phyloP scores from a whole-genome alignment of 2,329 filamentous ascomycete genomes.

The Sporothrix brunneoviolacea region DNA sequence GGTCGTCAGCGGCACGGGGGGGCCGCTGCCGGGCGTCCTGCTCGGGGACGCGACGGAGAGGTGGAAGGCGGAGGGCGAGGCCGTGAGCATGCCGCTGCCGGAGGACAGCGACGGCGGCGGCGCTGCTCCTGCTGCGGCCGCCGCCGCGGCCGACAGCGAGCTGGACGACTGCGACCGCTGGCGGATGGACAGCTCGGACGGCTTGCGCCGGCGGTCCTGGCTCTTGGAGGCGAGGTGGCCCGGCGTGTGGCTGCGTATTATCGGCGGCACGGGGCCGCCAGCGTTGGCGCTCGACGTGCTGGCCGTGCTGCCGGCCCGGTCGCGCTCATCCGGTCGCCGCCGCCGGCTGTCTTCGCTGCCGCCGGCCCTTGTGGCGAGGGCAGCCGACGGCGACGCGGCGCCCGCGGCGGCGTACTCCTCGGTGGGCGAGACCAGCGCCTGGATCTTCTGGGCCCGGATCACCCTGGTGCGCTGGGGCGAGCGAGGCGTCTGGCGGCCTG shows the following conservation, averaged over 20 bases:
- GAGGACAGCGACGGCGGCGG: neutral
- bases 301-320: constrained; percentile 21
- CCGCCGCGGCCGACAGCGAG: constrained; percentile 20
- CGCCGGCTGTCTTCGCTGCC: constrained; percentile 22
- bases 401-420: constrained; percentile 15
- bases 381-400: constrained; percentile 7
- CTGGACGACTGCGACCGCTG: constrained; percentile 48
- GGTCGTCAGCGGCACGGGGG: too few relatives aligned
- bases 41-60: constrained; percentile 13
- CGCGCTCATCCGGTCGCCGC: constrained; percentile 12
- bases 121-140: neutral
- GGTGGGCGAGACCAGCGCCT: constrained; percentile 27
- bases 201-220: constrained; percentile 43
- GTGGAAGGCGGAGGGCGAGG: constrained; percentile 19
- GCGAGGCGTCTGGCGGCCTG: constrained; percentile 26
- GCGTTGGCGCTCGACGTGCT: constrained; percentile 21
- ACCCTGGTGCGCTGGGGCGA: constrained; percentile 38
- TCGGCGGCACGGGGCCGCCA: constrained; percentile 24
- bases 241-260: constrained; percentile 54
- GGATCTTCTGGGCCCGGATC: constrained; percentile 48
- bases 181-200: constrained; percentile 46
- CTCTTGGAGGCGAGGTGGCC: constrained; percentile 55
- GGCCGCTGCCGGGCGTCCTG: neutral
- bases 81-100: constrained; percentile 16
- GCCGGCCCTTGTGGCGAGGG: constrained; percentile 19